Percentiles rank a stretch among this genome's conserved stretches.
Evolutionary conservation across 345 rosid genomes (phyloP).

Genomic region (Barbarea vulgaris): DNA sequence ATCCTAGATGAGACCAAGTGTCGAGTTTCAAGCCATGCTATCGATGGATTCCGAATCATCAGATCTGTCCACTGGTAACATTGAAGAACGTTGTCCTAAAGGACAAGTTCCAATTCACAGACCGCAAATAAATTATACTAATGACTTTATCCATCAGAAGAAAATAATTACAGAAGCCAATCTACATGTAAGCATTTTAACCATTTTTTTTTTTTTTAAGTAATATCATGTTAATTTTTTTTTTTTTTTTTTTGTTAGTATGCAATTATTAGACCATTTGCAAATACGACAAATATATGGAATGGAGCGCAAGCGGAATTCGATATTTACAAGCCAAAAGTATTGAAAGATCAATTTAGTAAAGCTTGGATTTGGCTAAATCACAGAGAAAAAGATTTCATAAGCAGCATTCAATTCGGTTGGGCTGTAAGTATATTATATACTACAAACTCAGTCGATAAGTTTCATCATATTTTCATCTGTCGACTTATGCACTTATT

Average conservation of each 20-base stretch:
- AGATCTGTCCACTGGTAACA: neutral
- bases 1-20: conserved; percentile 28
- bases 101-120: conserved; percentile 29
- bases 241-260: neutral
- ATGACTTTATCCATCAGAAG: neutral
- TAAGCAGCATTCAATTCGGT: conserved; percentile 27
- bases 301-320: conserved; percentile 16
- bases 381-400: neutral
- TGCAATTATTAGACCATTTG: conserved; percentile 16
- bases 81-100: conserved; percentile 22
- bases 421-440: conserved; percentile 16
- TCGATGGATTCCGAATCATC: neutral
- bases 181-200: conserved; percentile 24
- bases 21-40: conserved; percentile 11
- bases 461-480: neutral
- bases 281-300: neutral
- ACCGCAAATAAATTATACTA: neutral
- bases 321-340: conserved; percentile 7
- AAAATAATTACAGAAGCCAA: conserved; percentile 2
- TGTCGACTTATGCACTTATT: neutral
- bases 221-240: neutral
- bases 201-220: neutral
- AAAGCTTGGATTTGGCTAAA: conserved; percentile 30
- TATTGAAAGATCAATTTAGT: conserved; percentile 7
- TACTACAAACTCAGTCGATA: neutral